Conservation (phyloP, 495 filamentous ascomycete genomes). For the Talaromyces proteolyticus region DNA sequence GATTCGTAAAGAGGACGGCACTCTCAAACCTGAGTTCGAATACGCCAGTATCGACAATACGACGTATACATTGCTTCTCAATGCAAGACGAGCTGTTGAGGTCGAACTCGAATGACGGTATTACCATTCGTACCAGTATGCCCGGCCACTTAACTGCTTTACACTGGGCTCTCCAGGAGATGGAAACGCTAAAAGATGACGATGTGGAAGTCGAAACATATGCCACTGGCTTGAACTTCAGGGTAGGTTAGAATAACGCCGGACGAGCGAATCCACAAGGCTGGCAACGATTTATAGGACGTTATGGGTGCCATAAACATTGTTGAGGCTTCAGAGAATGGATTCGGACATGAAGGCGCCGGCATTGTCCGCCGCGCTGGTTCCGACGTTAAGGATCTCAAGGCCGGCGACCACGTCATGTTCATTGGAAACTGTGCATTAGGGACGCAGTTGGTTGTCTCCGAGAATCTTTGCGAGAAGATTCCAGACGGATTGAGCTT, state of each 20-base stretch:
- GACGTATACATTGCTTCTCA: no score
- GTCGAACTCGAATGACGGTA: no score
- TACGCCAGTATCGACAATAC: no score
- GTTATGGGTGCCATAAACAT: conserved; percentile 25
- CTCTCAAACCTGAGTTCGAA: no score
- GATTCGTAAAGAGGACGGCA: no score
- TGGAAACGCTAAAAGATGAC: conserved; percentile 13
- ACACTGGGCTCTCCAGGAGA: no score
- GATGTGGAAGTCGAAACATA: conserved; percentile 29
- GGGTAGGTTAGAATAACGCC: background rate
- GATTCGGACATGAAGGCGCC: conserved; percentile 12
- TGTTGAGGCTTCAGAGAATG: background rate
- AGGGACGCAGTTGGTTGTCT: background rate
- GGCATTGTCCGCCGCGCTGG: conserved; percentile 37
- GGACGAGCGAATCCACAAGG: background rate
- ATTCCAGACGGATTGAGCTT: conserved; percentile 22
- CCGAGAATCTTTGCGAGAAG: conserved; percentile 9
- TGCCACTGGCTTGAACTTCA: conserved; percentile 34
- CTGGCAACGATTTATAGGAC: conserved; percentile 12
- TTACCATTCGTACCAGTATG: background rate
- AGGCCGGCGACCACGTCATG: conserved; percentile 32
- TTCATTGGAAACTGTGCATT: conserved; percentile 4
- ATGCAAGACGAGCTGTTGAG: no score
- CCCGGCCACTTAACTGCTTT: no score
- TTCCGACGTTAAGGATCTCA: conserved; percentile 21